phyloP scores from a whole-genome alignment of 2,329 filamentous ascomycete species.

The Aspergillus sp. region DNA sequence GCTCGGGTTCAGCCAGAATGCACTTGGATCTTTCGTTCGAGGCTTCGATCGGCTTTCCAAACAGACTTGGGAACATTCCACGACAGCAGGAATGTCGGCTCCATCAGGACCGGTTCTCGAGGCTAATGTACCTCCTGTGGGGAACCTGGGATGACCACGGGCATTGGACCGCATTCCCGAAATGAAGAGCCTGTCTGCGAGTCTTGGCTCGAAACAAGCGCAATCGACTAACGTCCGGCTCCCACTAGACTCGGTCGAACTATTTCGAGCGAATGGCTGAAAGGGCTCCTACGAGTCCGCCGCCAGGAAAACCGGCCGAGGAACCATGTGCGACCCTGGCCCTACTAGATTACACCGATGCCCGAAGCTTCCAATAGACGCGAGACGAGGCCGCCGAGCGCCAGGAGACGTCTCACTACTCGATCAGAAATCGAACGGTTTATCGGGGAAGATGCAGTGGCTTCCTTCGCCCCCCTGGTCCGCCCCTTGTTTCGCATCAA shows the following conservation, averaged over 20 bases:
- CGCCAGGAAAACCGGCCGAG: slow-evolving; percentile 9
- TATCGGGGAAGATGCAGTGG: slow-evolving; percentile 9
- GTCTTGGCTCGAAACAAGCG: slow-evolving; percentile 15
- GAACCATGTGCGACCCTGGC: slow-evolving; percentile 16
- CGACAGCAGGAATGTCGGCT: slow-evolving; percentile 6
- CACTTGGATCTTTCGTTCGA: slow-evolving; percentile 11
- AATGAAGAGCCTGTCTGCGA: slow-evolving; percentile 15
- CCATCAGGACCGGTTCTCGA: slow-evolving; percentile 10
- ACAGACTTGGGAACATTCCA: slow-evolving; percentile 15
- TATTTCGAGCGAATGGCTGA: slow-evolving; percentile 8
- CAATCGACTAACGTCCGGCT: slow-evolving; percentile 8
- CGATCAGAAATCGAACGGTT: slow-evolving; percentile 3
- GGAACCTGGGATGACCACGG: slow-evolving; percentile 19
- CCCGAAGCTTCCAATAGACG: slow-evolving; percentile 5
- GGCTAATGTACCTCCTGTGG: slow-evolving; percentile 20
- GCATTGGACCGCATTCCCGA: slow-evolving; percentile 22
- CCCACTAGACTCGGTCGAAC: slow-evolving; percentile 2
- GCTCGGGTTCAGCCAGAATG: slow-evolving; percentile 11
- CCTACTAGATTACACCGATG: slow-evolving; percentile 6
- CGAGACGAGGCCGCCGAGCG: neutral
- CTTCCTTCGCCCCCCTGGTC: neutral
- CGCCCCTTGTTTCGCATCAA: slow-evolving; percentile 9
- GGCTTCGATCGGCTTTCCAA: slow-evolving; percentile 21
- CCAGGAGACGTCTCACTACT: neutral
- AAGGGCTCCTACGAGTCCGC: slow-evolving; percentile 6